Evolutionary conservation across 768 basidiomycete species (phyloP), one percentile per base, ranked within the genome.

Genomic region (Amanita thiersii): DNA sequence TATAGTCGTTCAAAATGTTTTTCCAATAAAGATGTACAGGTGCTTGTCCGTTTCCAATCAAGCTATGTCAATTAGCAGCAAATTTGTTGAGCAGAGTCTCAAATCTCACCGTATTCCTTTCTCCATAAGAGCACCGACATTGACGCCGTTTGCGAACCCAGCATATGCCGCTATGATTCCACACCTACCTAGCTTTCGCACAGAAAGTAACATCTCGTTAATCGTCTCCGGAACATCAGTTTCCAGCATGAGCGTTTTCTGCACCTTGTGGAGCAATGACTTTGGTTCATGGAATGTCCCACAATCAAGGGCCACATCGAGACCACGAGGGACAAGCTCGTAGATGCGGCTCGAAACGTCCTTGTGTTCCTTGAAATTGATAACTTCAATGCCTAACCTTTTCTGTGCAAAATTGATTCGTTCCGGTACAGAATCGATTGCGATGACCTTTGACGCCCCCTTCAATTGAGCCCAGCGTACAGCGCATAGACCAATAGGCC

Each of bases 81-180:
- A 25, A 14, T 4, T 12, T 37, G 5, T 25, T 17, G 14, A 3
- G 28, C 3, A 19, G n/a, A 15, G 18, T n/a, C 37, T 30, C 5
- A 18, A 3, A 18, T 46, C 56, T 29, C 43, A 62, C 47, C 79
- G 63, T 12, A 82, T 61, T 6, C 83, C 83, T 57, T 81, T 81
- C 65, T 87, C 81, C 83, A 86, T 86, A 21, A 87, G 51, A 0
- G 83, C 77, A 5, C 84, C 82, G 39, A 87, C 62, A 53, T 81
- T 81, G 55, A 82, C 69, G 17, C 70, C 72, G 56, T 86, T 83
- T 15, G 78, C 75, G 58, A 66, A 79, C 0, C 77, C 81, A 4
- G 75, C 66, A 51, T 86, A 87, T 3, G 72, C 83, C 7, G 78
- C 79, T 38, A 81, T 85, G 39, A 86, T 59, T 0, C 81, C 83